Conservation (phyloP, 1,139 yeast genomes). For the Spathaspora sp. region DNA sequence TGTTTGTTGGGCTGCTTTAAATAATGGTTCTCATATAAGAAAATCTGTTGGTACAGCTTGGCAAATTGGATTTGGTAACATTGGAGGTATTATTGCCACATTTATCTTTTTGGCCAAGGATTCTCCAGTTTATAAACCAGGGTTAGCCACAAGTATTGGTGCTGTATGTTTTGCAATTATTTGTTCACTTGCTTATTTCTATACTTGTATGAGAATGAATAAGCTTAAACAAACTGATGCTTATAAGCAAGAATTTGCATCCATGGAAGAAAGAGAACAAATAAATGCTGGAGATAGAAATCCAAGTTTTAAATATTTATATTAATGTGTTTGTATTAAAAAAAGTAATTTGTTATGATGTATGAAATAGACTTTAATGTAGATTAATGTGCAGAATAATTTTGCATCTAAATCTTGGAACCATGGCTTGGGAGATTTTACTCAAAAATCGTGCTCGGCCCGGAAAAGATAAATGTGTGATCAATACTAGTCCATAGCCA, state of each 20-base stretch:
- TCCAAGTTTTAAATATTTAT: constrained; percentile 53
- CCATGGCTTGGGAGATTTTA: too few species aligned
- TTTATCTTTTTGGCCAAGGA: constrained; percentile 57
- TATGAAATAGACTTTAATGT: neutral
- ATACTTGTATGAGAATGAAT: constrained; percentile 39
- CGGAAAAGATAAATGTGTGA: too few species aligned
- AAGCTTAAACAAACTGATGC: constrained; percentile 35
- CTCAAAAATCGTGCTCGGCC: too few species aligned
- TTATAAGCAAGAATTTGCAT: constrained; percentile 44
- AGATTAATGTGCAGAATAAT: neutral
- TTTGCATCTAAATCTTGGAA: too few species aligned
- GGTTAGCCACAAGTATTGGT: constrained; percentile 55
- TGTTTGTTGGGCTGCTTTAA: constrained; percentile 71
- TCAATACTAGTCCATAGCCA: too few species aligned
- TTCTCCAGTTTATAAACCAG: constrained; percentile 59
- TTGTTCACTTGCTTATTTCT: constrained; percentile 43
- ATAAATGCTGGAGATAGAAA: constrained; percentile 62
- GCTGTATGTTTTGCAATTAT: constrained; percentile 52
- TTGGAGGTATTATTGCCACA: constrained; percentile 77
- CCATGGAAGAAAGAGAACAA: constrained; percentile 46
- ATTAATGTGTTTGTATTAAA: constrained; percentile 15
- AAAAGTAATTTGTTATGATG: neutral
- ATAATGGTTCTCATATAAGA: constrained; percentile 69
- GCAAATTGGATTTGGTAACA: constrained; percentile 80
- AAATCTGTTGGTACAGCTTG: constrained; percentile 73